Base-by-base conservation (phyloP, 768 basidiomycete species). In the Steccherinum ochraceum region DNA sequence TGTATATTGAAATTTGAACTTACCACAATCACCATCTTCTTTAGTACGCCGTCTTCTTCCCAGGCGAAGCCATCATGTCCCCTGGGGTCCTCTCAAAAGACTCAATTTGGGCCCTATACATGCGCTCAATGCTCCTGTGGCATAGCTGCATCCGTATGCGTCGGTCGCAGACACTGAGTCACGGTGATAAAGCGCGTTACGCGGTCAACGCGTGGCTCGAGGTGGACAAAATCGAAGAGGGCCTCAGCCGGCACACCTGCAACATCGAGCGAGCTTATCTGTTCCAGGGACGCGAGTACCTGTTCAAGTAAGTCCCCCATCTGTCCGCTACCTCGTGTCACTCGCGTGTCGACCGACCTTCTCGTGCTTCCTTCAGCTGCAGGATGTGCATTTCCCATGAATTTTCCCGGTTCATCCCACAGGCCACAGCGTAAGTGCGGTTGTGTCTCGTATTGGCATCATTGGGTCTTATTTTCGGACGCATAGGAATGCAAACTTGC, bases 91-190 rank as follows among this genome's bases (percentile, higher is more conserved):
- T 27, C 35, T 52, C 53, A 21, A 88, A 85, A 63, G 78, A 86
- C 49, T 82, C 82, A 4, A 71, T 89, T 19, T 89, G 84, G 86
- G 84, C 84, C n/a, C 68, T 89, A 47, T 78, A 83, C 60, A 78
- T 84, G 58, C 80, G 84, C 43, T 72, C 77, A 5, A 81, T 83
- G 68, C 67, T 89, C 19, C 68, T 89, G 27, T 90, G 87, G 86
- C 79, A 85, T 63, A 76, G 76, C 19, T 90, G 87, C 58, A 69
- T 83, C 49, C 78, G 77, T 46, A 80, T 83, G 72, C 78, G 80
- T 40, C 45, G 57, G 13, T 72, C 74, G 47, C 60, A 72, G 39
- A 52, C 51, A 12, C 68, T 71, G 24, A 63, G 70, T 24, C 77
- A 83, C 43, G 59, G 65, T 2, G 76, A 80, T 27, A 81, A 80